phyloP scores from a whole-genome alignment of 1,139 yeast species.

The Blastobotrys persicus region DNA sequence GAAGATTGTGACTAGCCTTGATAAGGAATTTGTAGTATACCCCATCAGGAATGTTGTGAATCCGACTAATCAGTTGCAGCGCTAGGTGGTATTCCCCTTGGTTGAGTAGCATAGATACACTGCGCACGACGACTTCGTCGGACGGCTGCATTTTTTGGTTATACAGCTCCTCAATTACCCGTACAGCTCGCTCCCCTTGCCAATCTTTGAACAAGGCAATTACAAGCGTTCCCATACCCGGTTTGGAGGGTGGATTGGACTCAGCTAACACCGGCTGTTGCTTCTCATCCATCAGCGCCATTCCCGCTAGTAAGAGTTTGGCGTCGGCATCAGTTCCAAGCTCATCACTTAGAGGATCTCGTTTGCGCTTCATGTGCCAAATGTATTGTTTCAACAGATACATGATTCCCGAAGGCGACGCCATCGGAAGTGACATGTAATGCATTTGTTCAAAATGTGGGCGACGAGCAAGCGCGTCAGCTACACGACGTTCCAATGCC shows the following conservation, averaged over 20 bases:
- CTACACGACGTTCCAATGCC: conserved; percentile 11
- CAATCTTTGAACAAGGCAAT: conserved; percentile 18
- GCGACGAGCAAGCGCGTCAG: conserved; percentile 16
- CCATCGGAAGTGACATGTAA: conserved; percentile 25
- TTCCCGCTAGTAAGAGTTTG: conserved; percentile 25
- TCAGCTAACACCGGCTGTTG: not conserved
- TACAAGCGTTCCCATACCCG: conserved; percentile 8
- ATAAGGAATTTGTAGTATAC: conserved; percentile 19
- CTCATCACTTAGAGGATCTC: not conserved
- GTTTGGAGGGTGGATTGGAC: not conserved
- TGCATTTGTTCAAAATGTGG: conserved; percentile 29
- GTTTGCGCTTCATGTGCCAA: not conserved
- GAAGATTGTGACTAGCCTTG: conserved; percentile 19
- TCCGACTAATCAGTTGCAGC: conserved; percentile 18
- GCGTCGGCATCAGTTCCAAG: conserved; percentile 20
- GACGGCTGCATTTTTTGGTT: conserved; percentile 12
- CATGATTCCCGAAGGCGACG: conserved; percentile 16
- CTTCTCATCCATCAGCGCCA: conserved; percentile 25
- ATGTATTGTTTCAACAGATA: conserved; percentile 21
- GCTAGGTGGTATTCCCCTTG: conserved; percentile 21
- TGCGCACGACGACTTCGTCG: conserved; percentile 13
- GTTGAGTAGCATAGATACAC: conserved; percentile 18
- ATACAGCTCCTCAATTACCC: conserved; percentile 12
- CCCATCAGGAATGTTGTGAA: conserved; percentile 14
- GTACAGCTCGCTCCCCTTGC: conserved; percentile 14